Conservation (phyloP, 805 yeast species). For the Helenozyma baotianmanensis region DNA sequence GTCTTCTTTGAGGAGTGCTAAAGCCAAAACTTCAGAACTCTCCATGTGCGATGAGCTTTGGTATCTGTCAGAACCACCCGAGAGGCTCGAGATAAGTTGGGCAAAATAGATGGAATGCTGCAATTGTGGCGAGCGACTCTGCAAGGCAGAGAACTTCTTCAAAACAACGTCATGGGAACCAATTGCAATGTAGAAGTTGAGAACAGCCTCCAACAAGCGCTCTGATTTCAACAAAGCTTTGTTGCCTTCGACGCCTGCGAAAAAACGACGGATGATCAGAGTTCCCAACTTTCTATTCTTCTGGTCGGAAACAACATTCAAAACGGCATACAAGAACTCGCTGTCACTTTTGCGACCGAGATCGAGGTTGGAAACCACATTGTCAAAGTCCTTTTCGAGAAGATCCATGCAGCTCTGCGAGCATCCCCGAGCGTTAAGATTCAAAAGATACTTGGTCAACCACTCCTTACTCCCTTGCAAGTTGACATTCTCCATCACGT, state of each 20-base stretch:
- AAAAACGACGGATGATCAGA: slow-evolving; percentile 14
- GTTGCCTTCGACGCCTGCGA: slow-evolving; percentile 9
- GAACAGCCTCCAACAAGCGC: slow-evolving; percentile 17
- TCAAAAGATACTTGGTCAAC: slow-evolving; percentile 16
- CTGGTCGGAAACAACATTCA: slow-evolving; percentile 12
- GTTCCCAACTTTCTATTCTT: slow-evolving; percentile 14
- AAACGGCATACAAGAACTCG: slow-evolving; percentile 2
- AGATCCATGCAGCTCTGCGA: too few species aligned
- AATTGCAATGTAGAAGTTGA: slow-evolving; percentile 19
- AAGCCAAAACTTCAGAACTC: slow-evolving; percentile 4
- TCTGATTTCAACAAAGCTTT: slow-evolving; percentile 13
- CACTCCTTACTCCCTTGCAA: slow-evolving; percentile 8
- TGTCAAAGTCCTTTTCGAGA: background rate
- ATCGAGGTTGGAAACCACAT: slow-evolving; percentile 7
- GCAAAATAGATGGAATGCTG: slow-evolving; percentile 17
- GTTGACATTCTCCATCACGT: slow-evolving; percentile 9
- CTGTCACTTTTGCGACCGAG: slow-evolving; percentile 1
- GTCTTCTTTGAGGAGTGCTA: slow-evolving; percentile 7
- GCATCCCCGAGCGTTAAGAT: slow-evolving; percentile 5
- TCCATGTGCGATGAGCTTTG: too few species aligned
- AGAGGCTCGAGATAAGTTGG: too few species aligned
- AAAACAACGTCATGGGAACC: slow-evolving; percentile 17
- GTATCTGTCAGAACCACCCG: slow-evolving; percentile 18
- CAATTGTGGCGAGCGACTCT: slow-evolving; percentile 11
- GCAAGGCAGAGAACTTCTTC: slow-evolving; percentile 14